Percentiles rank a stretch among this genome's conserved stretches.
Conservation (phyloP, 352 stramenopile genomes). For the Globisporangium iwayamae region DNA sequence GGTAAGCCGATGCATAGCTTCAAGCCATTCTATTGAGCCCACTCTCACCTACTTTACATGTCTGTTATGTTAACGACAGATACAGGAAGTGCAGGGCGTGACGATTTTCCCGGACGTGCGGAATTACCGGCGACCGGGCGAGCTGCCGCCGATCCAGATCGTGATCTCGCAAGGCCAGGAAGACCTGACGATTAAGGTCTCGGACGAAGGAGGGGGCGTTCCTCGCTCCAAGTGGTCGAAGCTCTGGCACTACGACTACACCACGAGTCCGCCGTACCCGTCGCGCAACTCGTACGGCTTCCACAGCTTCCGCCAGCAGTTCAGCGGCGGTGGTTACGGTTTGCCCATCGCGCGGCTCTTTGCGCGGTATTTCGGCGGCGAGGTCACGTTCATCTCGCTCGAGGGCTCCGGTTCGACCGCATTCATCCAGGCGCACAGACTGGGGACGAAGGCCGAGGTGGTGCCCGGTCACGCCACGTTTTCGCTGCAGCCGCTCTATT, state of each 20-base stretch:
- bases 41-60: not conserved
- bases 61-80: conserved; percentile 6
- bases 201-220: conserved; percentile 98
- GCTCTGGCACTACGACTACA: conserved; percentile 99
- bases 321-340: conserved; percentile 95
- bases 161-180: conserved; percentile 97
- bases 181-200: conserved; percentile 97
- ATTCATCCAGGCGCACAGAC: conserved; percentile 79
- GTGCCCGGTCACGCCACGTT: conserved; percentile 54
- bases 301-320: conserved; percentile 81
- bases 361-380: conserved; percentile 98
- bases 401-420: conserved; percentile 97
- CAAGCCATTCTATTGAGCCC: not conserved
- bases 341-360: conserved; percentile 92
- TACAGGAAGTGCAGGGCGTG: conserved; percentile 55
- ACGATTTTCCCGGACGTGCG: conserved; percentile 76
- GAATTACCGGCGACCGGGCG: conserved; percentile 52
- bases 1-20: conserved; percentile 24
- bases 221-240: conserved; percentile 94
- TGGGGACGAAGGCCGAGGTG: conserved; percentile 73
- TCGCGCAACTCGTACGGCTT: conserved; percentile 56
- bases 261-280: conserved; percentile 85
- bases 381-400: conserved; percentile 98
- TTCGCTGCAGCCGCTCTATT: conserved; percentile 17
- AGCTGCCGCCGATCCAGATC: conserved; percentile 93